These are phyloP conservation scores for Hyphodiscus sp. DNA, from an alignment of 2,329 filamentous ascomycete genomes.

Conservation along the genomic window DNA sequence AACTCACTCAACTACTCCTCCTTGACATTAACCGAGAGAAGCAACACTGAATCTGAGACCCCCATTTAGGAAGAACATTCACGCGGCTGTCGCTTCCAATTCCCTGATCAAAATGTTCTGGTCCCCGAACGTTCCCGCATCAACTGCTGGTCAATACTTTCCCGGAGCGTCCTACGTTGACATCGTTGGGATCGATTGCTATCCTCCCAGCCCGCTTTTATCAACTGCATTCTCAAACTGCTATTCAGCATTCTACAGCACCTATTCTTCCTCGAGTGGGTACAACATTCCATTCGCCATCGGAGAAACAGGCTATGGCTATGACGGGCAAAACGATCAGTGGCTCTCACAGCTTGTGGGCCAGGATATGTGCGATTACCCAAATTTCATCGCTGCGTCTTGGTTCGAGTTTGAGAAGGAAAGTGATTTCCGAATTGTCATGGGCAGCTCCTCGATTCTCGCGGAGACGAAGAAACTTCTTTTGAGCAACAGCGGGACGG, in stretches of 20 bases:
- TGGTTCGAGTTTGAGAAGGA: conserved; percentile 10
- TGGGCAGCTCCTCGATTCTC: conserved; percentile 2
- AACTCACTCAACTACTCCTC: too few species aligned
- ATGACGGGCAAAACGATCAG: background rate
- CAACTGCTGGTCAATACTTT: conserved; percentile 3
- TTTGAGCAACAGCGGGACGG: conserved; percentile 1
- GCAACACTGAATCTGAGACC: too few species aligned
- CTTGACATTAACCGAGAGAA: too few species aligned
- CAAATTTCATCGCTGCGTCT: conserved; percentile 4
- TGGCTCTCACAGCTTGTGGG: conserved; percentile 6
- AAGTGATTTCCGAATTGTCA: conserved; percentile 4
- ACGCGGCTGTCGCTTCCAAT: too few species aligned
- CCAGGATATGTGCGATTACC: conserved; percentile 9
- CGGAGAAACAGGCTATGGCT: conserved; percentile 6
- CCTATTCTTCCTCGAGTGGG: background rate
- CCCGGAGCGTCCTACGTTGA: conserved; percentile 6
- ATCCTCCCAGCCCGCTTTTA: background rate
- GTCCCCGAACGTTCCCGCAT: background rate
- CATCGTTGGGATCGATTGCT: conserved; percentile 7
- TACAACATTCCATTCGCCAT: conserved; percentile 8
- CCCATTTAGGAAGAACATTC: too few species aligned
- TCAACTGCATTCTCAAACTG: conserved; percentile 1
- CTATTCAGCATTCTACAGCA: conserved; percentile 4
- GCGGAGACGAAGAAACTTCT: conserved; percentile 1
- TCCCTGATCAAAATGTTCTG: too few species aligned